phyloP scores from a whole-genome alignment of 208 protist species.

The Kentomonas sorsogonicus region DNA sequence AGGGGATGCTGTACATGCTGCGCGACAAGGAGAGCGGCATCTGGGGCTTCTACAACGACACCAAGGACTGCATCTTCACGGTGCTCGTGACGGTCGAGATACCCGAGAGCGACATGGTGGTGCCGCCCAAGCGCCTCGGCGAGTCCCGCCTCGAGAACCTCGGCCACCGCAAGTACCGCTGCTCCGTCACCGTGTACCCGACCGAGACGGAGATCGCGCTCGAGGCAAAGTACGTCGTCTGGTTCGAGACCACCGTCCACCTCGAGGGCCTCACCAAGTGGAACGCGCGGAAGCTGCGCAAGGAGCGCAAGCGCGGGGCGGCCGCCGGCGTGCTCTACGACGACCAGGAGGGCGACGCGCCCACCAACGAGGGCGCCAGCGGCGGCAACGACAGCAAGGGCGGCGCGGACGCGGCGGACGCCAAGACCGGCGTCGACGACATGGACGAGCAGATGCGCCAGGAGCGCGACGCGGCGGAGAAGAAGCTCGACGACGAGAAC shows the following conservation, averaged over 20 bases:
- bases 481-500: too few species aligned
- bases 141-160: slow-evolving; percentile 8
- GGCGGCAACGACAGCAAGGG: not conserved
- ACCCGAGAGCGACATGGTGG: slow-evolving; percentile 11
- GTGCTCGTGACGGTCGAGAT: slow-evolving; percentile 26
- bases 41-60: slow-evolving; percentile 63
- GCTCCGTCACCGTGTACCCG: not conserved
- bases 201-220: slow-evolving; percentile 2
- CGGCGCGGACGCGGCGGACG: not conserved
- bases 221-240: not conserved
- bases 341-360: not conserved
- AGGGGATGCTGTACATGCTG: slow-evolving; percentile 46
- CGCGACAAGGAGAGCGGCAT: slow-evolving; percentile 19
- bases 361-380: not conserved
- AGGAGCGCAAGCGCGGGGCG: not conserved
- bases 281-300: not conserved
- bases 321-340: not conserved
- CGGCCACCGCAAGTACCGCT: not conserved
- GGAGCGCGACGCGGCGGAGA: not conserved
- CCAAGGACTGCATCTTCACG: slow-evolving; percentile 22
- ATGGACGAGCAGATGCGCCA: not conserved
- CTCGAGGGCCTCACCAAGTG: not conserved
- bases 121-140: slow-evolving; percentile 18
- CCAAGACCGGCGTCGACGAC: not conserved
- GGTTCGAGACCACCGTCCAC: too few species aligned